Percentiles rank a stretch among this genome's conserved stretches.
phyloP scores from a whole-genome alignment of 2,329 filamentous ascomycete species.

The Aspergillus aculeatinus region DNA sequence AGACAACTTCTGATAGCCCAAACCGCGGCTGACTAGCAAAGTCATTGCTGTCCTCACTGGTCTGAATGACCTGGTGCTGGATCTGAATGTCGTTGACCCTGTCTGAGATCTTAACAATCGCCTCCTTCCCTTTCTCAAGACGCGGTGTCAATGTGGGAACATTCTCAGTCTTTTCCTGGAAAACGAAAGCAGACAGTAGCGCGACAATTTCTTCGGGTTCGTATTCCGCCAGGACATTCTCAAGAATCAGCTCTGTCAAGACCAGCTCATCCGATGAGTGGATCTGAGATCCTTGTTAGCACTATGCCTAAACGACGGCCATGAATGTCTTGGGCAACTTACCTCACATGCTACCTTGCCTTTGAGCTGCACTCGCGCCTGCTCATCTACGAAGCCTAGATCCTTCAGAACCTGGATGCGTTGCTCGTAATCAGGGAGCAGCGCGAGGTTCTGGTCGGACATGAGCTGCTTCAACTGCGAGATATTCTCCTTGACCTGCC shows the following conservation, averaged over 20 bases:
- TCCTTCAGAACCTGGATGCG: constrained; percentile 89
- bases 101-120: constrained; percentile 85
- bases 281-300: constrained; percentile 52
- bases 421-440: constrained; percentile 95
- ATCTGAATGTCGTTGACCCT: constrained; percentile 90
- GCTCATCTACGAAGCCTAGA: constrained; percentile 85
- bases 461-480: constrained; percentile 80
- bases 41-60: constrained; percentile 86
- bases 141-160: constrained; percentile 77
- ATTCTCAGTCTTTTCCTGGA: constrained; percentile 90
- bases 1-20: constrained; percentile 94
- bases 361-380: constrained; percentile 86
- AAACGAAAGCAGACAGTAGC: constrained; percentile 89
- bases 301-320: background rate
- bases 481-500: constrained; percentile 94
- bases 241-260: constrained; percentile 90
- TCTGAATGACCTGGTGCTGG: constrained; percentile 86
- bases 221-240: constrained; percentile 93
- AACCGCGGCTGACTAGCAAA: constrained; percentile 86
- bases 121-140: constrained; percentile 77
- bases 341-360: constrained; percentile 95
- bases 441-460: constrained; percentile 92
- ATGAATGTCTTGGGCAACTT: constrained; percentile 17
- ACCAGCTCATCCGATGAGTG: constrained; percentile 96
- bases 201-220: constrained; percentile 96